Conservation (phyloP, 148 eudicot genomes). For the Agrostemma githago region DNA sequence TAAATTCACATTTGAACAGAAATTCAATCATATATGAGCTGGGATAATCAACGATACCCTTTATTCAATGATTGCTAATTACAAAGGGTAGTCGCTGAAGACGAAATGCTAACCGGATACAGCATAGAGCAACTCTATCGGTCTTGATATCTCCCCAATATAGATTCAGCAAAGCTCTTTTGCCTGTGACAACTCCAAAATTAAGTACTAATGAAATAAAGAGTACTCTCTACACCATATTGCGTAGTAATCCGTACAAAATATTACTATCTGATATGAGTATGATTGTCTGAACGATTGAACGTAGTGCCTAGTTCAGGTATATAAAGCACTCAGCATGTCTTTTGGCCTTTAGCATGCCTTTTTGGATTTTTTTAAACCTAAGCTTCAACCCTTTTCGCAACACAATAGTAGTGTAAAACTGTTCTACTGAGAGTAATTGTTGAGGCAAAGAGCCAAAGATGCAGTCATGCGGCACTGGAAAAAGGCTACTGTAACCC, state of each 20-base stretch:
- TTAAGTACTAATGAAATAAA: neutral
- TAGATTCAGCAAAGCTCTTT: conserved; percentile 68
- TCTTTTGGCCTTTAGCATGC: neutral
- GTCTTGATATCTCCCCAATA: conserved; percentile 55
- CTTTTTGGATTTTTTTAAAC: neutral
- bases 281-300: too few species aligned
- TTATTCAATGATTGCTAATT: conserved; percentile 4
- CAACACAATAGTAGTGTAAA: neutral
- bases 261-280: too few species aligned
- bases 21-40: neutral
- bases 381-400: neutral
- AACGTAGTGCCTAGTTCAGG: neutral
- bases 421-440: neutral
- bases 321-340: neutral
- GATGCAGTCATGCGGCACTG: neutral
- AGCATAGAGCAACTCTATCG: conserved; percentile 20
- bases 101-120: conserved; percentile 19
- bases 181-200: conserved; percentile 47
- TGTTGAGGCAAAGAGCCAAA: neutral
- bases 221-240: neutral
- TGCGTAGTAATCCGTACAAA: neutral
- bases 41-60: neutral
- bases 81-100: conserved; percentile 1
- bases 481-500: neutral
- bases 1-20: conserved; percentile 2